A percentile compares a stretch with the other conserved stretches of the same genome.
Evolutionary conservation across 1,284 basidiomycete genomes (phyloP).

Genomic region (Trichosporon ovoides): DNA sequence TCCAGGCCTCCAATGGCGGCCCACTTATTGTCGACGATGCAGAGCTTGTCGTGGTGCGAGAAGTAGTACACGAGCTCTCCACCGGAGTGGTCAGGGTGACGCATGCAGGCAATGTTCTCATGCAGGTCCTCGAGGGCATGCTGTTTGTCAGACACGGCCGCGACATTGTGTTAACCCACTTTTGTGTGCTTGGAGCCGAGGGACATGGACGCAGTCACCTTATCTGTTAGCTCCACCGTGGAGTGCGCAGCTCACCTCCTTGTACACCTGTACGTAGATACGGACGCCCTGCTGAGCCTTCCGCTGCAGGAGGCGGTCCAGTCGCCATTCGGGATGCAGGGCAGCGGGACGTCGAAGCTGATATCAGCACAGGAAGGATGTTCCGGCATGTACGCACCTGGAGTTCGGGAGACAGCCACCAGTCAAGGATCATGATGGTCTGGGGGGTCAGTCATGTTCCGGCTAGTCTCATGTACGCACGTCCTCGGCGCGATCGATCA

Average conservation of each 20-base stretch:
- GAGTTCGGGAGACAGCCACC: slow-evolving; percentile 81
- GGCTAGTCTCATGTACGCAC: slow-evolving; percentile 17
- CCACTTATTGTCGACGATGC: slow-evolving; percentile 94
- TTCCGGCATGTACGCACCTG: slow-evolving; percentile 50
- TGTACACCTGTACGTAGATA: slow-evolving; percentile 82
- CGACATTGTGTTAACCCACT: slow-evolving; percentile 45
- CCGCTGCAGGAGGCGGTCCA: slow-evolving; percentile 73
- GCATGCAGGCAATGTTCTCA: slow-evolving; percentile 76
- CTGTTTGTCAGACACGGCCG: slow-evolving; percentile 46
- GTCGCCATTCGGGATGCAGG: slow-evolving; percentile 71
- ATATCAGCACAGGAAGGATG: slow-evolving; percentile 5
- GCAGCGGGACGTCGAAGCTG: slow-evolving; percentile 78
- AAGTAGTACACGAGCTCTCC: slow-evolving; percentile 51
- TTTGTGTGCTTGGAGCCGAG: slow-evolving; percentile 83
- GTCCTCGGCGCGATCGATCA: slow-evolving; percentile 60
- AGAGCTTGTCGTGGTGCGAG: slow-evolving; percentile 59
- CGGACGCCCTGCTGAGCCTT: slow-evolving; percentile 88
- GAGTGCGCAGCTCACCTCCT: slow-evolving; percentile 56
- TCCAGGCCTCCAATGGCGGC: slow-evolving; percentile 98
- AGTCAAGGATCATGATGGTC: slow-evolving; percentile 72
- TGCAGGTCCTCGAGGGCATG: slow-evolving; percentile 73
- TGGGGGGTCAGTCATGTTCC: slow-evolving; percentile 25
- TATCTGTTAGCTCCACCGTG: slow-evolving; percentile 33
- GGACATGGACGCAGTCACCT: slow-evolving; percentile 82
- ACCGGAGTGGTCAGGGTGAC: slow-evolving; percentile 84